Evolutionary conservation across 768 basidiomycete genomes (phyloP).

Genomic region (Boletus rubropictus): DNA sequence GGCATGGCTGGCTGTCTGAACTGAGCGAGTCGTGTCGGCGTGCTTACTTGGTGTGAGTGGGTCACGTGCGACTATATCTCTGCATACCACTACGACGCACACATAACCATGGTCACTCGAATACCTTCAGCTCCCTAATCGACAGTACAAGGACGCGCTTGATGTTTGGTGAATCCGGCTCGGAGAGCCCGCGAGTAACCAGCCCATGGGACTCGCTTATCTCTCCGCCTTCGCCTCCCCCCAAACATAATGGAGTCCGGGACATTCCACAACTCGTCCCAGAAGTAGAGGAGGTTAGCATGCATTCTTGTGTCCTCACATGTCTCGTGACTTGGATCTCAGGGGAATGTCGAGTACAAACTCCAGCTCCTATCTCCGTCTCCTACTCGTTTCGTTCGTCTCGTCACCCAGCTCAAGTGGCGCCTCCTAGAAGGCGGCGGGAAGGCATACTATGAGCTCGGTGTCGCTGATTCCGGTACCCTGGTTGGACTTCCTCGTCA

Average conservation of each 20-base stretch:
- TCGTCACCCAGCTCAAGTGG: constrained; percentile 97
- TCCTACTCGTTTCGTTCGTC: constrained; percentile 67
- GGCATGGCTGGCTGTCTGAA: constrained; percentile 18
- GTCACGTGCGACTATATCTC: constrained; percentile 17
- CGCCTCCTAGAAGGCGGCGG: constrained; percentile 81
- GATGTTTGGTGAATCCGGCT: constrained; percentile 83
- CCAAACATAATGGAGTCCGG: constrained; percentile 21
- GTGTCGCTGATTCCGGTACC: constrained; percentile 81
- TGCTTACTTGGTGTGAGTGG: neutral
- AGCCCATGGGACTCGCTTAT: constrained; percentile 81
- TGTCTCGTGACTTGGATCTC: constrained; percentile 5
- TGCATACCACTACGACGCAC: neutral
- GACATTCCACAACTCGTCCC: constrained; percentile 64
- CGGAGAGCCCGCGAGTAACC: constrained; percentile 72
- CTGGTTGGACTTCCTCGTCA: constrained; percentile 70
- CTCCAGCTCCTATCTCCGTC: constrained; percentile 79
- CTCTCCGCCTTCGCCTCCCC: constrained; percentile 42
- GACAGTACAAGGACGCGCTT: neutral
- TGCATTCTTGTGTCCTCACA: neutral
- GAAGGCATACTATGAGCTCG: constrained; percentile 77
- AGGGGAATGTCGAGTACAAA: constrained; percentile 94
- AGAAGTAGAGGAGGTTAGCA: constrained; percentile 59
- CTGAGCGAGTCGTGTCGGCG: neutral
- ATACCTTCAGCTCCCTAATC: constrained; percentile 35
- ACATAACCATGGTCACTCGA: constrained; percentile 48